Evolutionary conservation across 768 basidiomycete species (phyloP).

Genomic region (Mycena crocata): DNA sequence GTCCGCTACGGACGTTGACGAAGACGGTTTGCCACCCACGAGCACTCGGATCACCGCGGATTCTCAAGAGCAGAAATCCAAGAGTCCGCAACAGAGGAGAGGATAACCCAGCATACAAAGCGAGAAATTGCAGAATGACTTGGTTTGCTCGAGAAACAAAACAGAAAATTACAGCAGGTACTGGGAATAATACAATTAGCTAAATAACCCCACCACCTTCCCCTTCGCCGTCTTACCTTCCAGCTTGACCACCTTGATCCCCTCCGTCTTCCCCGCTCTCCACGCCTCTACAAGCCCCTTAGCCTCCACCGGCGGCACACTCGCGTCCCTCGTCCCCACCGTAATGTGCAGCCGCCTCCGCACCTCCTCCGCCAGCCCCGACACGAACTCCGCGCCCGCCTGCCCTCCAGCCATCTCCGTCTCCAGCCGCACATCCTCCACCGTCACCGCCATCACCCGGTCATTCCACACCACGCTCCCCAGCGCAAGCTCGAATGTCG

Average conservation of each 20-base stretch:
- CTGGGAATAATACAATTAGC: too few species aligned
- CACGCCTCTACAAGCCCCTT: conserved; percentile 70
- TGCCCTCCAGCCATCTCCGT: conserved; percentile 45
- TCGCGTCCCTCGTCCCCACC: conserved; percentile 73
- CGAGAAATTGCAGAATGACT: too few species aligned
- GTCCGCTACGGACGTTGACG: conserved; percentile 53
- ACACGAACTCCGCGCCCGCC: conserved; percentile 60
- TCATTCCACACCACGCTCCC: conserved; percentile 79
- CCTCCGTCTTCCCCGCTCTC: conserved; percentile 36
- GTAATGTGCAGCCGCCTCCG: conserved; percentile 81
- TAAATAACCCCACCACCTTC: too few species aligned
- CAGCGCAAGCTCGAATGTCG: conserved; percentile 69
- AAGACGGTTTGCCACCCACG: conserved; percentile 51
- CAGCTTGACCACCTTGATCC: too few species aligned
- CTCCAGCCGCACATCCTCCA: conserved; percentile 63
- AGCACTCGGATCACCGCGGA: too few species aligned
- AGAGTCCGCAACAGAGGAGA: too few species aligned
- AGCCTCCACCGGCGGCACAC: conserved; percentile 76
- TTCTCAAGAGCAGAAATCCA: too few species aligned
- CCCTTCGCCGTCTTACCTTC: too few species aligned
- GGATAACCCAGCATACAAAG: too few species aligned
- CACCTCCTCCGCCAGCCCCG: conserved; percentile 58
- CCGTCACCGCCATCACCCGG: conserved; percentile 82
- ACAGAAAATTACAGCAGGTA: too few species aligned
- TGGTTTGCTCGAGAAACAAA: too few species aligned